Conservation (phyloP, 2,329 filamentous ascomycete genomes). For the Penicillium sp. region DNA sequence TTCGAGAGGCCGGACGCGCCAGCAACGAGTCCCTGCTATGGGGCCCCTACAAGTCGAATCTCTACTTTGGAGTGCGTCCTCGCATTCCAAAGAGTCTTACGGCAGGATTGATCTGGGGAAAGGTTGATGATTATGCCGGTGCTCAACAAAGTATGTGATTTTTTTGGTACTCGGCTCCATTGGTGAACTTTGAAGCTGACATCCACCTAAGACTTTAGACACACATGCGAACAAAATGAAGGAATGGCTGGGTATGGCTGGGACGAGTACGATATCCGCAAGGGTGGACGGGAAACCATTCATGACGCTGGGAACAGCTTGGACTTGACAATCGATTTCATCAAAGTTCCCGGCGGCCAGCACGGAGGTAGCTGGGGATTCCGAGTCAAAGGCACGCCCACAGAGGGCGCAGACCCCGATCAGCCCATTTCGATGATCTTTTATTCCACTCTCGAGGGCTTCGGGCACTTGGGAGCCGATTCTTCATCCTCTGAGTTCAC, state of each 20-base stretch:
- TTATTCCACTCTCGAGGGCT: slow-evolving; percentile 76
- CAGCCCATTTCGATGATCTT: slow-evolving; percentile 77
- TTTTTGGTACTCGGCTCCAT: not conserved
- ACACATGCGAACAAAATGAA: slow-evolving; percentile 94
- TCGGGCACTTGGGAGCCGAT: slow-evolving; percentile 63
- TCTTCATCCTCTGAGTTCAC: slow-evolving; percentile 50
- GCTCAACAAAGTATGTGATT: slow-evolving; percentile 68
- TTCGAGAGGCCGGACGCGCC: slow-evolving; percentile 44
- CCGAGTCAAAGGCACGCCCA: slow-evolving; percentile 76
- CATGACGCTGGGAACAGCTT: slow-evolving; percentile 85
- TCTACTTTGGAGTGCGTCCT: slow-evolving; percentile 89
- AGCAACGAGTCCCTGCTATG: slow-evolving; percentile 86
- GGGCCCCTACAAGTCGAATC: slow-evolving; percentile 90
- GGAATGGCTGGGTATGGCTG: slow-evolving; percentile 94
- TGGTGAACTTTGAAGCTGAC: slow-evolving; percentile 16
- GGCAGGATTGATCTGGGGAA: slow-evolving; percentile 83
- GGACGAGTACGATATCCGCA: slow-evolving; percentile 92
- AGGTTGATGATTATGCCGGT: slow-evolving; percentile 72
- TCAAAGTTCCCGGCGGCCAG: slow-evolving; percentile 82
- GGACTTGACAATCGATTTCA: slow-evolving; percentile 88
- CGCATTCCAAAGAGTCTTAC: slow-evolving; percentile 76
- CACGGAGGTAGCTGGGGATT: slow-evolving; percentile 92
- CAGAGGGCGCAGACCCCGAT: slow-evolving; percentile 63
- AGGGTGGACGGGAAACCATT: slow-evolving; percentile 83
- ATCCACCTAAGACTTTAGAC: slow-evolving; percentile 67